Percentiles rank a stretch among this genome's conserved stretches.
Evolutionary conservation across 768 basidiomycete species (phyloP).

Genomic region (Hortiboletus campestris): DNA sequence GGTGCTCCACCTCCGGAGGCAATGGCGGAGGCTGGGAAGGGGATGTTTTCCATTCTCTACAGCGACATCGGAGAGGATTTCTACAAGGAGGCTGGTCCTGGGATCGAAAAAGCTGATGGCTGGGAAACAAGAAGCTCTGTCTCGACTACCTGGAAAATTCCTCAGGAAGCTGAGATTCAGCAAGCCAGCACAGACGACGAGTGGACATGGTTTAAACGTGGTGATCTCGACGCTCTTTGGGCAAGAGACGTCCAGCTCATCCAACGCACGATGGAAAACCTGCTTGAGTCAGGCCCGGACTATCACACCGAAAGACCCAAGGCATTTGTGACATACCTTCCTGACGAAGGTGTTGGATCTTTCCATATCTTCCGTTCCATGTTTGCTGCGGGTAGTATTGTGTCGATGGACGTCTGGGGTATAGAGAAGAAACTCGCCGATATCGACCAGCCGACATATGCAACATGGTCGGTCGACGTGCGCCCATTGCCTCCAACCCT

Average conservation of each 20-base stretch:
- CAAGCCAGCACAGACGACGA: background rate
- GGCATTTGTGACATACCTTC: too few species aligned
- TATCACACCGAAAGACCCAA: too few species aligned
- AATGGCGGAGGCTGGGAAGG: constrained; percentile 37
- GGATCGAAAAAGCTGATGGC: constrained; percentile 24
- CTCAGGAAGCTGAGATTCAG: background rate
- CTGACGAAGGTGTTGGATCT: too few species aligned
- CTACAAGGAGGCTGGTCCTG: constrained; percentile 43
- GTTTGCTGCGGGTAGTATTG: too few species aligned
- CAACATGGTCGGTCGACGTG: too few species aligned
- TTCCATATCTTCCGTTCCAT: too few species aligned
- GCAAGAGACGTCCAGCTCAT: constrained; percentile 35
- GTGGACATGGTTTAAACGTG: constrained; percentile 35
- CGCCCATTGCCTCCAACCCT: too few species aligned
- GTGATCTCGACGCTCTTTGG: too few species aligned
- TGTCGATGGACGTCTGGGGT: too few species aligned
- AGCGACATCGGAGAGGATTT: constrained; percentile 46
- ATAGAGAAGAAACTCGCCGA: too few species aligned
- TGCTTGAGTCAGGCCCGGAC: background rate
- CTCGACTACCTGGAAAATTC: constrained; percentile 41
- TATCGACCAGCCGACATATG: too few species aligned
- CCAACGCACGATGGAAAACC: constrained; percentile 25
- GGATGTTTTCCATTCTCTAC: constrained; percentile 46
- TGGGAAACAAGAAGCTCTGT: constrained; percentile 40
- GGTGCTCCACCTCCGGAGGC: constrained; percentile 40